phyloP scores from a whole-genome alignment of 306 rosid genomes.

The Cicer judaicum region DNA sequence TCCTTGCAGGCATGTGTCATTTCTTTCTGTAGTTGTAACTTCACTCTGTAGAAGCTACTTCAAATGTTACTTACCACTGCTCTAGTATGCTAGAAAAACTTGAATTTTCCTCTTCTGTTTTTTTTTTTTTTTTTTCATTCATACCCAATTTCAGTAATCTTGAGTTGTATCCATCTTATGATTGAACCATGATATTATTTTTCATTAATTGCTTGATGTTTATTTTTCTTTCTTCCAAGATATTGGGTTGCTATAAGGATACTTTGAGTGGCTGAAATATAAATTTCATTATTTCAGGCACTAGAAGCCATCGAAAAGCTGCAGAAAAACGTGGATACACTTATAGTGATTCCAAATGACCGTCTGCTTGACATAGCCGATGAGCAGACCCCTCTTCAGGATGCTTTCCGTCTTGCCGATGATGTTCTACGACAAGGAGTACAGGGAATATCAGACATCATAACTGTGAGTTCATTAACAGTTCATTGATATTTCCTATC shows the following conservation, averaged over 20 bases:
- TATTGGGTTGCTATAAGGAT: background rate
- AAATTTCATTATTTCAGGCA: slow-evolving; percentile 58
- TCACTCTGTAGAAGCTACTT: slow-evolving; percentile 9
- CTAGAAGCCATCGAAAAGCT: slow-evolving; percentile 92
- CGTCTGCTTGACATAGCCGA: slow-evolving; percentile 94
- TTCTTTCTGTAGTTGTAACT: slow-evolving; percentile 43
- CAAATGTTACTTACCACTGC: background rate
- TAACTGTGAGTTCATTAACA: slow-evolving; percentile 67
- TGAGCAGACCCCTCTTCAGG: slow-evolving; percentile 92
- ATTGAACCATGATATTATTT: background rate
- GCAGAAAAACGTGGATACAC: slow-evolving; percentile 97
- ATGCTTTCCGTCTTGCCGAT: slow-evolving; percentile 92
- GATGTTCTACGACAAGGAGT: slow-evolving; percentile 98
- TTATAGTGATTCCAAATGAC: slow-evolving; percentile 95
- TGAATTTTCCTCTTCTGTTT: background rate
- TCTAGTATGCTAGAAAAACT: background rate
- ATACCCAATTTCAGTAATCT: background rate
- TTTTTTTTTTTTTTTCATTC: background rate
- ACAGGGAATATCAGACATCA: slow-evolving; percentile 96
- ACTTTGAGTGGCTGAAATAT: slow-evolving; percentile 19
- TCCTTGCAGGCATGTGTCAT: slow-evolving; percentile 83
- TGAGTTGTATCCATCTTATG: background rate
- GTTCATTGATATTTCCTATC: slow-evolving; percentile 24
- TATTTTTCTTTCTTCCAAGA: background rate
- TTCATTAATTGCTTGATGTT: background rate